phyloP scores from a whole-genome alignment of 2,329 filamentous ascomycete genomes.

The Intubia oerlemansii region DNA sequence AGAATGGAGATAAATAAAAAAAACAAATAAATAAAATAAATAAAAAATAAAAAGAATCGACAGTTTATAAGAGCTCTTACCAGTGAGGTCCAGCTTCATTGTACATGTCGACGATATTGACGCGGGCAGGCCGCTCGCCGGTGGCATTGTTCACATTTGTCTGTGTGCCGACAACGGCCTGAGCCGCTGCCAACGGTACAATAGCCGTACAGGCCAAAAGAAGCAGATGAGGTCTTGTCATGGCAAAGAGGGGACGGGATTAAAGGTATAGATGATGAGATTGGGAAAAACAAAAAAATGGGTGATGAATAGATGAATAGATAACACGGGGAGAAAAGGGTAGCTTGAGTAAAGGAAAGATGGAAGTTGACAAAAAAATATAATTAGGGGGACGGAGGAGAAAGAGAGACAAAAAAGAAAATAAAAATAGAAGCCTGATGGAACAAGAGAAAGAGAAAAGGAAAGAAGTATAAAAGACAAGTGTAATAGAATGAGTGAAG shows the following conservation, averaged over 20 bases:
- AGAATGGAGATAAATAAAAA: not conserved
- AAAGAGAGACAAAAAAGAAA: not conserved
- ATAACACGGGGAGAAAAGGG: no score
- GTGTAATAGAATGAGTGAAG: not conserved
- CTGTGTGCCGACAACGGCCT: conserved; percentile 16
- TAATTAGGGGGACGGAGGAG: no score
- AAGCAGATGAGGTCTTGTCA: no score
- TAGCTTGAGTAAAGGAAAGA: not conserved
- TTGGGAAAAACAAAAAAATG: not conserved
- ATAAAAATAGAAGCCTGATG: not conserved
- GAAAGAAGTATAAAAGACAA: not conserved
- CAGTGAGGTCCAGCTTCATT: conserved; percentile 20
- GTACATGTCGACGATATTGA: conserved; percentile 25
- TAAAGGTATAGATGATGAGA: no score
- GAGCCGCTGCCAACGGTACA: no score
- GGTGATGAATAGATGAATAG: not conserved
- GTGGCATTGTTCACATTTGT: conserved; percentile 16
- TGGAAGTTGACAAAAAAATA: not conserved
- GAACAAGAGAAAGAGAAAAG: not conserved
- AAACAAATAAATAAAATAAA: not conserved
- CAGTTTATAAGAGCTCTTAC: no score
- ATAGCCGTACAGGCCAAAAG: no score
- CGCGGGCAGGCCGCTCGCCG: conserved; percentile 20
- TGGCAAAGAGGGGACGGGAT: no score
- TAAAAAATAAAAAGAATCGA: no score